phyloP scores from a whole-genome alignment of 129 eudicot species.

The Rutidosis leptorrhynchoides region DNA sequence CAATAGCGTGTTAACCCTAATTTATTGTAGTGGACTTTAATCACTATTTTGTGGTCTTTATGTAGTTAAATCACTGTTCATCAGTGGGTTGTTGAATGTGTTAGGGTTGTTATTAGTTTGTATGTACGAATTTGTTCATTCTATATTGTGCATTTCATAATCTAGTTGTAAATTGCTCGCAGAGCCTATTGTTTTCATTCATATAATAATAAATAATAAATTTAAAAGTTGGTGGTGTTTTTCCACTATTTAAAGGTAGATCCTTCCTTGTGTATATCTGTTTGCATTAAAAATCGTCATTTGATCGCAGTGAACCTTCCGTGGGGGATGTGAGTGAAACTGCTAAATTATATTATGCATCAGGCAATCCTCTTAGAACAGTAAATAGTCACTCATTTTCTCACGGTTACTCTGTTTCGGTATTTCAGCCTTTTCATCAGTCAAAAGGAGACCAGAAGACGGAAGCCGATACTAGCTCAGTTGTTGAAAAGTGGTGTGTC shows the following conservation, averaged over 20 bases:
- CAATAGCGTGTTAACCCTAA: neutral
- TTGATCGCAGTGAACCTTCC: constrained; percentile 80
- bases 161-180: neutral
- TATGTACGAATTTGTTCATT: neutral
- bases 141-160: neutral
- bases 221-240: neutral
- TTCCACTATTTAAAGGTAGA: neutral
- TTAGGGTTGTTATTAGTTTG: neutral
- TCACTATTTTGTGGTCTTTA: neutral
- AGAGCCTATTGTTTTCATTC: neutral
- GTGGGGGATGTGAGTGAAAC: constrained; percentile 53
- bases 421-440: constrained; percentile 59
- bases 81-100: neutral
- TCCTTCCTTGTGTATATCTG: neutral
- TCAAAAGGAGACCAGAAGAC: constrained; percentile 25
- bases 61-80: neutral
- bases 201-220: neutral
- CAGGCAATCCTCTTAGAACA: constrained; percentile 43
- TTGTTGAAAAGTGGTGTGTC: constrained; percentile 37
- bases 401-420: constrained; percentile 68
- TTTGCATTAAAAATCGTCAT: constrained; percentile 42
- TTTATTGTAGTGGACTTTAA: neutral
- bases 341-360: constrained; percentile 38
- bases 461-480: constrained; percentile 8
- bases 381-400: constrained; percentile 52